Evolutionary conservation across 2,329 filamentous ascomycete species (phyloP).

Genomic region (Alternaria triticimaculans): DNA sequence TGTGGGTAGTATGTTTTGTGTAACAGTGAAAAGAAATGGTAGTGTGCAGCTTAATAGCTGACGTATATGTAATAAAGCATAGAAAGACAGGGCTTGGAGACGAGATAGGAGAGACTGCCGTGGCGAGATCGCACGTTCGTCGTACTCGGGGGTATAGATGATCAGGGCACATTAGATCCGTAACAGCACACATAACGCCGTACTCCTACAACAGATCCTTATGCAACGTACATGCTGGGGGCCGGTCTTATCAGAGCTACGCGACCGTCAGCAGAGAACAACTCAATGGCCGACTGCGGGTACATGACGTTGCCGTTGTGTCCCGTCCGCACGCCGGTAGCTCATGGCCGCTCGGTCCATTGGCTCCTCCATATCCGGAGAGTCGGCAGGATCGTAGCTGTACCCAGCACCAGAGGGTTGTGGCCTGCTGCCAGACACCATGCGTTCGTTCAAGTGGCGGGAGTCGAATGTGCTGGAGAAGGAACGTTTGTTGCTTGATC

Average conservation of each 20-base stretch:
- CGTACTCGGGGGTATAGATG: constrained; percentile 27
- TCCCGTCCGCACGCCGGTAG: constrained; percentile 57
- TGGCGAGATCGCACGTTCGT: constrained; percentile 18
- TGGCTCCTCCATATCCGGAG: constrained; percentile 50
- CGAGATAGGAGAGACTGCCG: not conserved
- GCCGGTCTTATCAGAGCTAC: not conserved
- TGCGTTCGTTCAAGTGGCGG: constrained; percentile 51
- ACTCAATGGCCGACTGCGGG: constrained; percentile 40
- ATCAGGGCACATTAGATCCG: constrained; percentile 21
- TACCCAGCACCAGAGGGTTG: constrained; percentile 39
- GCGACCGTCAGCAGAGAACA: constrained; percentile 15
- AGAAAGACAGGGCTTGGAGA: not conserved
- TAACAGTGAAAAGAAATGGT: constrained; percentile 1
- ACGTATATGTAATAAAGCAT: constrained; percentile 1
- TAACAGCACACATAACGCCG: constrained; percentile 19
- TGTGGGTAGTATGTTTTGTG: constrained; percentile 3
- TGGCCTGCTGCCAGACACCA: constrained; percentile 55
- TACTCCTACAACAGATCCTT: constrained; percentile 17
- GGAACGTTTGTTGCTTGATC: constrained; percentile 53
- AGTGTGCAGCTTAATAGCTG: constrained; percentile 3
- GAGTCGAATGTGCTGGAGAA: constrained; percentile 56
- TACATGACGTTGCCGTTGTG: constrained; percentile 46
- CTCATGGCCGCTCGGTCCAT: constrained; percentile 51
- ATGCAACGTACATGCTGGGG: not conserved
- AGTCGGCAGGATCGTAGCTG: constrained; percentile 43